Percentiles rank a stretch among this genome's conserved stretches.
These are phyloP conservation scores for Hemileccinum impolitum DNA, from an alignment of 768 basidiomycete genomes.

Conservation along the genomic window DNA sequence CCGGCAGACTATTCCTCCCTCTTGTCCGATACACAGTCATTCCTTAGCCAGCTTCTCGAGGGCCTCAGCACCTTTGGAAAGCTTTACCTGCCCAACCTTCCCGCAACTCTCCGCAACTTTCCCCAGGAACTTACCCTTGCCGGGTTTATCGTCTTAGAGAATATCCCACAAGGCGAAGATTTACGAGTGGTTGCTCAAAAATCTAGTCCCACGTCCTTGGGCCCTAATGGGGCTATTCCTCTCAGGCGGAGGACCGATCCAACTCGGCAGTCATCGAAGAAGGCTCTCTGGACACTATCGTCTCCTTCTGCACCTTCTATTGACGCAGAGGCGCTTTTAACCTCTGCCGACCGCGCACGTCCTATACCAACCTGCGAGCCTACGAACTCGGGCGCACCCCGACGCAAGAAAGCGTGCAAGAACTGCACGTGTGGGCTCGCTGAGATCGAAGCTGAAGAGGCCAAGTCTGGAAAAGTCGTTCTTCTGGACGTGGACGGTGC, in stretches of 20 bases:
- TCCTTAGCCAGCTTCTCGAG: slow-evolving; percentile 58
- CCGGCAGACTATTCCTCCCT: slow-evolving; percentile 59
- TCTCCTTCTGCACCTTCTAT: slow-evolving; percentile 69
- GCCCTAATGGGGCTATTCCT: slow-evolving; percentile 42
- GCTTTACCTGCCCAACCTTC: slow-evolving; percentile 59
- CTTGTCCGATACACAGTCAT: slow-evolving; percentile 45
- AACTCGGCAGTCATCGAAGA: slow-evolving; percentile 70
- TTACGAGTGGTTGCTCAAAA: slow-evolving; percentile 66
- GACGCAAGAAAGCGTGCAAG: slow-evolving; percentile 92
- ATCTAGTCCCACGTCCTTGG: slow-evolving; percentile 44
- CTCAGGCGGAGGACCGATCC: slow-evolving; percentile 52
- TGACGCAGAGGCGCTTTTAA: slow-evolving; percentile 81
- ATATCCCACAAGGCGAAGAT: slow-evolving; percentile 31
- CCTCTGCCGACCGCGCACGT: slow-evolving; percentile 74
- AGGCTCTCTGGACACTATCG: slow-evolving; percentile 83
- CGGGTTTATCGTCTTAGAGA: slow-evolving; percentile 61
- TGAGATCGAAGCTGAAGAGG: slow-evolving; percentile 87
- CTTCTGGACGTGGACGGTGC: slow-evolving; percentile 61
- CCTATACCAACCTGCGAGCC: slow-evolving; percentile 80
- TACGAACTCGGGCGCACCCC: slow-evolving; percentile 42
- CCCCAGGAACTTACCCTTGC: slow-evolving; percentile 58
- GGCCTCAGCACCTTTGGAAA: slow-evolving; percentile 67
- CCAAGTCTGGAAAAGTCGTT: slow-evolving; percentile 56
- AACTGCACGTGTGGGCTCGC: slow-evolving; percentile 94
- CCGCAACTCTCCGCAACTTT: slow-evolving; percentile 41